Conservation (phyloP, 2,329 filamentous ascomycete species). For the Aspergillus uvarum region DNA sequence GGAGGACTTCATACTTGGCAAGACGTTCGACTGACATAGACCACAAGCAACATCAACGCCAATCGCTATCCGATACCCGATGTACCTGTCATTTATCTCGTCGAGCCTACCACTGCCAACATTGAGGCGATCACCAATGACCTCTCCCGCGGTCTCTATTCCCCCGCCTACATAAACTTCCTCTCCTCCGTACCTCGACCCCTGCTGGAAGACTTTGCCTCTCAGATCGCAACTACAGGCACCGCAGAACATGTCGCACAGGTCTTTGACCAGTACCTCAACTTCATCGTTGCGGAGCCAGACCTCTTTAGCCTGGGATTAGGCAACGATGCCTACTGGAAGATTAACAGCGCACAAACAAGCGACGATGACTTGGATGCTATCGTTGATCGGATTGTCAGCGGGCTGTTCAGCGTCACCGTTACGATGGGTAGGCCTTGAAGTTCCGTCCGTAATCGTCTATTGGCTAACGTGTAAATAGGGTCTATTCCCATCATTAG, state of each 20-base stretch:
- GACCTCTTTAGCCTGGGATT: conserved; percentile 93
- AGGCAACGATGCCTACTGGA: conserved; percentile 91
- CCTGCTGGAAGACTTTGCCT: conserved; percentile 89
- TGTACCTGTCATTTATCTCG: conserved; percentile 92
- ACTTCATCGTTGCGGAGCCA: conserved; percentile 94
- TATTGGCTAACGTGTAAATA: conserved; percentile 38
- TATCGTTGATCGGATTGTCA: conserved; percentile 87
- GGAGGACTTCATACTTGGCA: neutral
- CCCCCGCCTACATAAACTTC: conserved; percentile 95
- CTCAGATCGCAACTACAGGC: conserved; percentile 77
- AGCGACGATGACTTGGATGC: conserved; percentile 86
- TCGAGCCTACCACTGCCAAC: conserved; percentile 82
- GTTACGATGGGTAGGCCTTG: conserved; percentile 82
- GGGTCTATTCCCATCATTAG: conserved; percentile 92
- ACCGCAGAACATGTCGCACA: conserved; percentile 89
- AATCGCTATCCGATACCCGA: conserved; percentile 88
- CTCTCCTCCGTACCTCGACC: conserved; percentile 88
- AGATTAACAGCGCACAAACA: conserved; percentile 89
- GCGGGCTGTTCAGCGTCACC: conserved; percentile 93
- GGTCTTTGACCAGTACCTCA: conserved; percentile 93
- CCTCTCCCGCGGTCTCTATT: conserved; percentile 82
- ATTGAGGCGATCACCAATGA: conserved; percentile 80
- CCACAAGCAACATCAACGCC: conserved; percentile 68
- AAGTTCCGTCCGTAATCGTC: neutral
- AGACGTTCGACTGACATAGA: conserved; percentile 16